Base-by-base conservation (phyloP, 345 rosid genomes). In the Trapa bicornis region DNA sequence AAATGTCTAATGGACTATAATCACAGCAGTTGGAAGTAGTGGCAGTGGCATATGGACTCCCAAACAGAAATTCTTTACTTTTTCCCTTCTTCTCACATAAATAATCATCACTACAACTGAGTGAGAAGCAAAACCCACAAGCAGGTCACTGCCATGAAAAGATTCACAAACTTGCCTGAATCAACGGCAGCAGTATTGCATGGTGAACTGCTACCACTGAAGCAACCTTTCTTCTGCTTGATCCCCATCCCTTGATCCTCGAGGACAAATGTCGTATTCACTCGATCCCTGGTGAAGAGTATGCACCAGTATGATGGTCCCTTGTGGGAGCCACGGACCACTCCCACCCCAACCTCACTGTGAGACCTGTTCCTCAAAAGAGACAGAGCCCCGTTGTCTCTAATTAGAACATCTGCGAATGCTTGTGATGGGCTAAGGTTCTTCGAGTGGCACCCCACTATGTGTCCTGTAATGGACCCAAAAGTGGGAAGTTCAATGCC, bases 401-500 rank as follows among this genome's bases (percentile, higher is more conserved):
- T 87, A 35, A 81, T 75, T 33, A 92, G 85, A 73, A 84, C 80
- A 22, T 81, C 68, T 15, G 96, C 80, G 70, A 89, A 89, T 37
- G 92, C 86, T 58, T 67, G 65, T 14, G 83, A 70, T 54, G 94
- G 90, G 50, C 78, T 75, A 13, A 77, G 71, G 70, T 92, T 83
- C 74, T 87, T 82, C 35, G 83, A 75, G 71, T 84, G 83, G 70
- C 98, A 92, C 13, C 92, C 95, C 63, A 84, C 83, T 32, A 89
- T 77, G 71, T 83, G 88, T 70, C 96, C 96, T 0, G 89, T 89
- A 54, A 92, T 74, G 65, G 85, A 77, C 74, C 88, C 88, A 3
- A 89, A 67, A 29, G 92, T 87, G 1, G 96, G 90, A 17, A 89
- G 86, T 71, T 89, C 92, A 4, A 91, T 91, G 4, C 94, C 96